Conservation (phyloP, 805 yeast genomes). For the Spathaspora sp. region DNA sequence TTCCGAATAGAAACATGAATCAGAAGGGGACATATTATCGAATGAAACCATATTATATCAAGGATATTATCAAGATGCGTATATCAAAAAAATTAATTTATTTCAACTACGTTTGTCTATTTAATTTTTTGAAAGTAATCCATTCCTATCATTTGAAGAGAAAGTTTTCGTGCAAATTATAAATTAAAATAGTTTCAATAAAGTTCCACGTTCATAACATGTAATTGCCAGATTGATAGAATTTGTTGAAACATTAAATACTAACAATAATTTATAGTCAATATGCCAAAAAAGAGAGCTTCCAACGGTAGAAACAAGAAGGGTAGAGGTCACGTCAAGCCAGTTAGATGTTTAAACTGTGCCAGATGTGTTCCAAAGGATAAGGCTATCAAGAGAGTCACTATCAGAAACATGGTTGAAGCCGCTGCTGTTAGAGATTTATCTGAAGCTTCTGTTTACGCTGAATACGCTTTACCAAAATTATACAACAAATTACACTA, state of each 20-base stretch:
- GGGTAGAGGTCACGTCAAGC: conserved; percentile 99
- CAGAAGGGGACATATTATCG: too few relatives aligned
- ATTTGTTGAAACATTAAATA: conserved; percentile 6
- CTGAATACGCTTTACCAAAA: conserved; percentile 99
- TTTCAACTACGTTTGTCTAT: too few relatives aligned
- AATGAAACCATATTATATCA: too few relatives aligned
- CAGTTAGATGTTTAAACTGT: conserved; percentile 99
- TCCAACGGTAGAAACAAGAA: conserved; percentile 99
- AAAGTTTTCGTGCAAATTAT: too few relatives aligned
- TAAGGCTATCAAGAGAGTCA: conserved; percentile 99
- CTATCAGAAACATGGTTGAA: conserved; percentile 99
- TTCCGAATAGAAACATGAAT: too few relatives aligned
- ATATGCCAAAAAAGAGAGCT: conserved; percentile 99
- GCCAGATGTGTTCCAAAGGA: conserved; percentile 99
- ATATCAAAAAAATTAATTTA: too few relatives aligned
- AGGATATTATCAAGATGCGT: too few relatives aligned
- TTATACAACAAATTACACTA: conserved; percentile 99
- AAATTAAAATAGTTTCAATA: too few relatives aligned
- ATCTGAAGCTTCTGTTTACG: conserved; percentile 98
- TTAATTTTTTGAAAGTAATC: too few relatives aligned
- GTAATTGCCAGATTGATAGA: background rate
- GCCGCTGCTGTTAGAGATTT: conserved; percentile 99
- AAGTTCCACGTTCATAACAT: too few relatives aligned
- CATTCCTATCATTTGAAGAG: too few relatives aligned
- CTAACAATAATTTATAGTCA: conserved; percentile 32